A percentile compares a stretch with the other conserved stretches of the same genome.
Conservation (phyloP, 495 filamentous ascomycete genomes). For the Trichocladium uniseriatum region DNA sequence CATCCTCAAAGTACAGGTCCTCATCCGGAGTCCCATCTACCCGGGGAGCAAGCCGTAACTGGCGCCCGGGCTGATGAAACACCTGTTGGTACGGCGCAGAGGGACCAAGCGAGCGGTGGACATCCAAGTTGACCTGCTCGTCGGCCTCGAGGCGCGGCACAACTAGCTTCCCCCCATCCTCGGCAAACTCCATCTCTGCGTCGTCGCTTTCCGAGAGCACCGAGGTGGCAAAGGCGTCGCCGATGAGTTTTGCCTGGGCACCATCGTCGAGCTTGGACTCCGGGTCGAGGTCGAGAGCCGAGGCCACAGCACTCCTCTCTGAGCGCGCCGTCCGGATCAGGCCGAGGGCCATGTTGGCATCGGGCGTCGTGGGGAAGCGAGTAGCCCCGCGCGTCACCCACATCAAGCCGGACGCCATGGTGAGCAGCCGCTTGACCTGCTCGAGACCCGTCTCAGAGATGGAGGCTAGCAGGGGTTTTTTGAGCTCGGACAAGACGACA, state of each 20-base stretch:
- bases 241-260: conserved; percentile 22
- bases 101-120: conserved; percentile 25
- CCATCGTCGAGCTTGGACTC: conserved; percentile 18
- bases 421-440: conserved; percentile 32
- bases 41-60: conserved; percentile 15
- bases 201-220: conserved; percentile 16
- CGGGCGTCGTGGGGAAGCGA: conserved; percentile 26
- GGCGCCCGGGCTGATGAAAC: conserved; percentile 22
- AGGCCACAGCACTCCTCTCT: conserved; percentile 25
- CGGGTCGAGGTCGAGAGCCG: conserved; percentile 30
- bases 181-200: conserved; percentile 32
- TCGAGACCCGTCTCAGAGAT: conserved; percentile 20
- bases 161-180: conserved; percentile 26
- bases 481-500: conserved; percentile 26
- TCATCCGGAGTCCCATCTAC: not conserved
- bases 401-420: conserved; percentile 25
- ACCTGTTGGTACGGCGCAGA: conserved; percentile 28
- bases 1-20: conserved; percentile 27
- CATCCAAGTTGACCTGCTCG: conserved; percentile 29
- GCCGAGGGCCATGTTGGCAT: conserved; percentile 30
- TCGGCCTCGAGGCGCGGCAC: conserved; percentile 34
- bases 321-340: conserved; percentile 32
- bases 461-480: conserved; percentile 21
- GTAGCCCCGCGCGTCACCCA: conserved; percentile 37
- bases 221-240: conserved; percentile 22